phyloP scores from a whole-genome alignment of 2,329 filamentous ascomycete species.

The Monilinia aucupariae region DNA sequence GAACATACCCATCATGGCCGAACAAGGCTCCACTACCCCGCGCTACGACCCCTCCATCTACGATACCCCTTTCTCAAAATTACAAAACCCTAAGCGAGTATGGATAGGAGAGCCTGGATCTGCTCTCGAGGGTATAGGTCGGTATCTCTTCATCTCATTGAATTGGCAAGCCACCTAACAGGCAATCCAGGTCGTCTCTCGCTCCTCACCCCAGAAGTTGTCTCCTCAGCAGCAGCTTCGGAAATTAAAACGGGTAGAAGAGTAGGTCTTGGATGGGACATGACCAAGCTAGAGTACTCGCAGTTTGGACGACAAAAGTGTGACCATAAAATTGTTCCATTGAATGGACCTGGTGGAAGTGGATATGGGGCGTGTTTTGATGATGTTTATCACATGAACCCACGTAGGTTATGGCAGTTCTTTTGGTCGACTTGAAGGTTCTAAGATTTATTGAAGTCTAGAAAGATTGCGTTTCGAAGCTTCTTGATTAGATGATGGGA shows the following conservation, averaged over 20 bases:
- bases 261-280: constrained; percentile 49
- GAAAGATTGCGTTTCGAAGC: not conserved
- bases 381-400: constrained; percentile 47
- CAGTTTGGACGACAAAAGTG: constrained; percentile 48
- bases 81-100: constrained; percentile 25
- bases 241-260: constrained; percentile 48
- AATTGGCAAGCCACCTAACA: not conserved
- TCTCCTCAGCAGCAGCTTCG: constrained; percentile 43
- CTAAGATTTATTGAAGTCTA: too few relatives aligned
- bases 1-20: not conserved
- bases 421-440: not conserved
- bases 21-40: not conserved
- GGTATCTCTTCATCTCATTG: not conserved
- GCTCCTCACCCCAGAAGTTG: constrained; percentile 47
- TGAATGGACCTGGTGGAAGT: constrained; percentile 36
- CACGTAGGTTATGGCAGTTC: constrained; percentile 34
- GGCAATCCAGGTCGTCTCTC: constrained; percentile 35
- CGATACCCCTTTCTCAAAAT: constrained; percentile 22
- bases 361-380: constrained; percentile 42
- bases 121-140: constrained; percentile 24
- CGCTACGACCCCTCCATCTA: constrained; percentile 25
- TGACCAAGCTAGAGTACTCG: constrained; percentile 51
- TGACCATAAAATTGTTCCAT: constrained; percentile 45
- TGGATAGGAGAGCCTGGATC: constrained; percentile 26
- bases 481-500: not conserved